phyloP scores from a whole-genome alignment of 805 yeast genomes.

The Sugiyamaella smithiae region DNA sequence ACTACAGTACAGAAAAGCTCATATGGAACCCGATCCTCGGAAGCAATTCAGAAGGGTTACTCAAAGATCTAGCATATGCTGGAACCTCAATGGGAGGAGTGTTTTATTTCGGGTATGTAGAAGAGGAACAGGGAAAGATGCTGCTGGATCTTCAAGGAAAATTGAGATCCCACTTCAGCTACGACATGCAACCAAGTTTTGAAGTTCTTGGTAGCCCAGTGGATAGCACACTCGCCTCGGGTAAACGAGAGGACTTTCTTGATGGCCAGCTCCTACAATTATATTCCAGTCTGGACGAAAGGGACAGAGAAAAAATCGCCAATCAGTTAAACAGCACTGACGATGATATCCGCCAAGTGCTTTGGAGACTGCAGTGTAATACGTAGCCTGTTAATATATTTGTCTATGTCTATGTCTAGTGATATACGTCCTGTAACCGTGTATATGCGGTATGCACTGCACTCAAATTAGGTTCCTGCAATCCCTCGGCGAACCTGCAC shows the following conservation, averaged over 20 bases:
- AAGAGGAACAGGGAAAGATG: background rate
- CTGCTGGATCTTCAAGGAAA: too few species aligned
- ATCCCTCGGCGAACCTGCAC: too few species aligned
- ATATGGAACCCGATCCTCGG: constrained; percentile 7
- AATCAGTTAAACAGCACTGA: background rate
- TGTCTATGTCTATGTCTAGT: too few species aligned
- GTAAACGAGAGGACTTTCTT: background rate
- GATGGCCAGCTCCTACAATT: background rate
- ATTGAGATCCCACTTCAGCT: too few species aligned
- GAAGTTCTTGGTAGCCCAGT: too few species aligned
- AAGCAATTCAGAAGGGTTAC: background rate
- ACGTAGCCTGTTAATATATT: background rate
- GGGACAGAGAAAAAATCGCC: background rate
- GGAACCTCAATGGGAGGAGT: constrained; percentile 9
- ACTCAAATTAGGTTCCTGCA: too few species aligned
- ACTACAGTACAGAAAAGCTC: background rate
- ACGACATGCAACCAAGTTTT: too few species aligned
- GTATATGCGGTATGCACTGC: too few species aligned
- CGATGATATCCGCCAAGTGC: background rate
- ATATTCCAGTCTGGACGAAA: background rate
- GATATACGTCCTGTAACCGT: too few species aligned
- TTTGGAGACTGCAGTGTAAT: background rate
- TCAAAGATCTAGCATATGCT: background rate
- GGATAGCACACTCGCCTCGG: too few species aligned
- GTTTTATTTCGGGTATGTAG: background rate